These are phyloP conservation scores for Cordyceps cicadae DNA, from an alignment of 2,329 filamentous ascomycete species.

Conservation along the genomic window DNA sequence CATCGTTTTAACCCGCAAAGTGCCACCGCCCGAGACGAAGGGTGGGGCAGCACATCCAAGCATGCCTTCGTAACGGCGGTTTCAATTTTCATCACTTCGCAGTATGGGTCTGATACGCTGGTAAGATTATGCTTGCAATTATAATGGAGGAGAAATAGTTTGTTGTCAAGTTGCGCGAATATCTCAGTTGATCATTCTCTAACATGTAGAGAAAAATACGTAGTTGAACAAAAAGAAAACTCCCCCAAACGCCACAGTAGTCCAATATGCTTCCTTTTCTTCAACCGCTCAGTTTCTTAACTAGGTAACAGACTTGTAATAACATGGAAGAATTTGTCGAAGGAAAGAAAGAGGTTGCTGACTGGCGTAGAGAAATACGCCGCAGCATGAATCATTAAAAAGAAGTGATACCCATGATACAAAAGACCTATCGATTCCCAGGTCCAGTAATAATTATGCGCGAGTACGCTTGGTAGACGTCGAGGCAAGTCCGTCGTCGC, in stretches of 20 bases:
- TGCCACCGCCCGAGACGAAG: not conserved
- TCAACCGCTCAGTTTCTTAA: not conserved
- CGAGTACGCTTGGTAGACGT: slow-evolving; percentile 29
- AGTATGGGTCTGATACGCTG: not conserved
- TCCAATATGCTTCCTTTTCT: slow-evolving; percentile 4
- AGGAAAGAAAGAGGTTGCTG: slow-evolving; percentile 6
- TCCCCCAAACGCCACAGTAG: slow-evolving; percentile 10
- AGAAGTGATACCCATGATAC: slow-evolving; percentile 5
- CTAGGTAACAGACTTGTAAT: slow-evolving; percentile 4
- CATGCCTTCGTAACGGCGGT: not conserved
- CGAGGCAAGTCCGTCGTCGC: slow-evolving; percentile 25
- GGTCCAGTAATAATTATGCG: slow-evolving; percentile 16
- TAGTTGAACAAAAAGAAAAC: slow-evolving; percentile 6
- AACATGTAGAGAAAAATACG: slow-evolving; percentile 8
- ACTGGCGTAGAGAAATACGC: not conserved
- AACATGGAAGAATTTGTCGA: slow-evolving; percentile 6
- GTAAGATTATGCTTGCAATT: not conserved
- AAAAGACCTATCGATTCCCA: slow-evolving; percentile 2
- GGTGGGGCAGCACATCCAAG: slow-evolving; percentile 3
- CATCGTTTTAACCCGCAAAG: slow-evolving; percentile 2
- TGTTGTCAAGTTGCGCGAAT: not conserved
- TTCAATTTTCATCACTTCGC: not conserved
- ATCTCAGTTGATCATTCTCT: slow-evolving; percentile 7
- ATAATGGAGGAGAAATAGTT: not conserved
- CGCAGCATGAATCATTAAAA: slow-evolving; percentile 3